Base-by-base conservation (phyloP, 495 filamentous ascomycete species). In the Trichocladium antarcticum region DNA sequence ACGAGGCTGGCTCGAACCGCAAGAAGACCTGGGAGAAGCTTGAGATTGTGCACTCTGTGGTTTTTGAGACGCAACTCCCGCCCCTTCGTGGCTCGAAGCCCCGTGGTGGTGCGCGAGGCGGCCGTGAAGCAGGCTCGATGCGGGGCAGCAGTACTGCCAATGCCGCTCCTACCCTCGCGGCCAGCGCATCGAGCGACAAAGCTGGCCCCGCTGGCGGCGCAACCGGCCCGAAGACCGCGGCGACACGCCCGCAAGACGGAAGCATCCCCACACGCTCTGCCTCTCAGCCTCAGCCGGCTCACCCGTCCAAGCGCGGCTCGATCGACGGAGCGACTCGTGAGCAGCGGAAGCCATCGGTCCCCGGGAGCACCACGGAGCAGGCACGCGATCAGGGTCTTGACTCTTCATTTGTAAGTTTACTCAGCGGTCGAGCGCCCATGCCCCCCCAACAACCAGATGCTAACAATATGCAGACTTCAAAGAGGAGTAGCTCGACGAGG, bases 61-160 rank as follows among this genome's bases (percentile, higher is more conserved):
- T 82, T n/a, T 95, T 90, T 65, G 81, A 81, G 60, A 95, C 88
- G 0, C 84, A 80, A 6, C 59, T 93, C 31, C 85, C 86, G 6
- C 65, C 66, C 19, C 21, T 39, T 39, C 69, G 72, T 49, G 75
- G 74, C 37, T 76, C 79, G 12, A 74, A 84, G 62, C 80, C 77
- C 52, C 78, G 75, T 50, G 71, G 71, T 51, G 75, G 74, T 31
- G 62, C 74, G 38, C 75, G 83, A 47, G 78, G 75, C 37, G 74
- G 69, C 16, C 64, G 68, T 43, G 74, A 71, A 45, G 63, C 62
- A 4, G 56, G 47, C 8, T 50, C 58, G 4, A 50, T 57, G 42
- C 36, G 58, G 16, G 57, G 55, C 16, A 54, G 43, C 20, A 47
- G 9, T 41, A 27, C 48, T 6, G 37, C 48, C 27, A 49, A 42